phyloP scores from a whole-genome alignment of 441 rosid species.

The Biscutella laevigata region DNA sequence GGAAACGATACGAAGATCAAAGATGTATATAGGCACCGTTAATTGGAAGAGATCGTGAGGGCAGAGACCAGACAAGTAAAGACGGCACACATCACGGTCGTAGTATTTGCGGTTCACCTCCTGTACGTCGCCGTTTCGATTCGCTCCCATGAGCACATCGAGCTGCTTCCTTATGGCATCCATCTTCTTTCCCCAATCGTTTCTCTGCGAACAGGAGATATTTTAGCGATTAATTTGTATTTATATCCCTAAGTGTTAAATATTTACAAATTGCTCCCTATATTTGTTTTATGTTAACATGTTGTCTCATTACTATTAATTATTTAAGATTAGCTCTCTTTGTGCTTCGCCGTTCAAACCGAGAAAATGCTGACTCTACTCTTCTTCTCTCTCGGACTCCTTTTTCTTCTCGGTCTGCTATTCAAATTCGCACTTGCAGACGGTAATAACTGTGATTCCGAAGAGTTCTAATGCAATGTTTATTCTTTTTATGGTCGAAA shows the following conservation, averaged over 20 bases:
- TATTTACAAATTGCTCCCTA: neutral
- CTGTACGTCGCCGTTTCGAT: conserved; percentile 81
- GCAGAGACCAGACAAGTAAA: conserved; percentile 81
- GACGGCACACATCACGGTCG: conserved; percentile 95
- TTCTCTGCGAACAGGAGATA: neutral
- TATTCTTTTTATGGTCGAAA: neutral
- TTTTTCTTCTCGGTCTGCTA: conserved; percentile 27
- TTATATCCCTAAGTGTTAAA: neutral
- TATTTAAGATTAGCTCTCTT: neutral
- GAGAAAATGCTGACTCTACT: conserved; percentile 33
- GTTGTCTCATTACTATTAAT: neutral
- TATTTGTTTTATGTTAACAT: neutral
- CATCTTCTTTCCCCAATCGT: conserved; percentile 30
- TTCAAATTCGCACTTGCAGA: conserved; percentile 45
- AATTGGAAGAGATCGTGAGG: conserved; percentile 96
- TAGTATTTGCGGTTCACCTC: conserved; percentile 87
- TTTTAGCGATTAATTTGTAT: neutral
- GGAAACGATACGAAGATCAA: too few species aligned
- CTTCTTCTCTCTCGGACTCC: conserved; percentile 26
- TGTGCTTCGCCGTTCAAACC: neutral
- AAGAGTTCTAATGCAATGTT: neutral
- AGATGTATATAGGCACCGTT: too few species aligned
- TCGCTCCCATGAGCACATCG: conserved; percentile 95
- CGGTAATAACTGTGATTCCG: conserved; percentile 34
- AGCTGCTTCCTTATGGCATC: conserved; percentile 94